Evolutionary conservation across 148 eudicot genomes (phyloP), one percentile per base, ranked within the genome.

Genomic region (Camellia granthamiana): DNA sequence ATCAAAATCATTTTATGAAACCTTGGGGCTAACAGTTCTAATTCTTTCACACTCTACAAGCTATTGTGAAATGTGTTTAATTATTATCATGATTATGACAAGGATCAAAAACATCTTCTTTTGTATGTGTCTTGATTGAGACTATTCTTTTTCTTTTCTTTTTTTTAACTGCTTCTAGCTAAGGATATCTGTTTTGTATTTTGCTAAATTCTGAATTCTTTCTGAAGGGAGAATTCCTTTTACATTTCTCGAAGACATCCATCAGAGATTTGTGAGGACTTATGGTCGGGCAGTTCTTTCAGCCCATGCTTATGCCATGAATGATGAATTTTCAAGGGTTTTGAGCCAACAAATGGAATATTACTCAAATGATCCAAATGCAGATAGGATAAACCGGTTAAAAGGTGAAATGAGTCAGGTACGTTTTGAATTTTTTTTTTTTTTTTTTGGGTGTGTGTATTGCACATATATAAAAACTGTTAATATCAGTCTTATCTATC

Each of bases 371-470:
- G 97, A 93, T 75, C 98, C 99, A 1, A 93, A 88, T 87, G 97
- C 98, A 66, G 99, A 93, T 85, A 88, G 99, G 79, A 83, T 96
- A 74, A 93, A 93, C 84, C 85, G 98, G 44, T 83, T 96, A 41
- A 93, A 89, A 88, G 99, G 99, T 81, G 99, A 96, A 92, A 93
- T 96, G 98, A 87, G 90, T 77, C 98, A 96, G 97, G 99, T 92
- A 85, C 71, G 77, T 30, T 61, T 67, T 66, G 12, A 43, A 75
- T 62, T 30, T 6, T 47, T 38, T 51, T 10, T 42, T 9, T 19
- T 42, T 8, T 18, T 10, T 43, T 56, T 15, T 61, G 75, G 44
- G 12, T 56, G 58, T 59, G 60, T 60, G 46, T 23, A 12, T 43
- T 79, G 16, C 19, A 3, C 54, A n/a, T 61, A 21, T 47, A 21